These are phyloP conservation scores for Beauveria australis DNA, from an alignment of 2,329 filamentous ascomycete species.

Conservation along the genomic window DNA sequence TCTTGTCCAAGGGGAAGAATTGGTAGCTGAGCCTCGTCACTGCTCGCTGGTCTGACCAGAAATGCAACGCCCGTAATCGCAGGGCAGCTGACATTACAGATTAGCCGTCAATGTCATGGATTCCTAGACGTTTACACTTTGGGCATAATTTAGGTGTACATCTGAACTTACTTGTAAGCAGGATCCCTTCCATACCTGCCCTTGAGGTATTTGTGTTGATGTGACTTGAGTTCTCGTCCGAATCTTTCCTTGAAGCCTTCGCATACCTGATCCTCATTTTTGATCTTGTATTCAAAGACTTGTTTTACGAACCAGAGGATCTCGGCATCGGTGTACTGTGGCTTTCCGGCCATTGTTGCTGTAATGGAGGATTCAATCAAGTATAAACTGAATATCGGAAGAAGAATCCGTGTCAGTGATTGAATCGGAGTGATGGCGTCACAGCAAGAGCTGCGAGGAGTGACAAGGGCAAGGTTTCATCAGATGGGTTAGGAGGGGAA, in stretches of 20 bases:
- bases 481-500: neutral
- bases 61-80: too few relatives aligned
- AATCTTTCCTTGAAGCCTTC: neutral
- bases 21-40: too few relatives aligned
- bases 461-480: neutral
- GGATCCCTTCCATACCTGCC: neutral
- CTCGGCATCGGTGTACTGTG: slow-evolving; percentile 26
- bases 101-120: neutral
- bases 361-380: neutral
- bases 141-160: neutral
- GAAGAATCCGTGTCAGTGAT: neutral
- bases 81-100: too few relatives aligned
- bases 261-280: slow-evolving; percentile 1
- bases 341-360: slow-evolving; percentile 25
- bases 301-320: slow-evolving; percentile 26
- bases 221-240: neutral
- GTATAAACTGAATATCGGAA: neutral
- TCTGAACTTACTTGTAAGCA: neutral
- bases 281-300: slow-evolving; percentile 19
- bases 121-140: neutral
- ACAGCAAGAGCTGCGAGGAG: too few relatives aligned
- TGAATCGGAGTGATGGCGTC: neutral
- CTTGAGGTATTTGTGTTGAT: neutral
- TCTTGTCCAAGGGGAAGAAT: neutral
- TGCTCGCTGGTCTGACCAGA: too few relatives aligned